These are phyloP conservation scores for Sambucus nigra DNA, from an alignment of 129 eudicot species.

Conservation along the genomic window DNA sequence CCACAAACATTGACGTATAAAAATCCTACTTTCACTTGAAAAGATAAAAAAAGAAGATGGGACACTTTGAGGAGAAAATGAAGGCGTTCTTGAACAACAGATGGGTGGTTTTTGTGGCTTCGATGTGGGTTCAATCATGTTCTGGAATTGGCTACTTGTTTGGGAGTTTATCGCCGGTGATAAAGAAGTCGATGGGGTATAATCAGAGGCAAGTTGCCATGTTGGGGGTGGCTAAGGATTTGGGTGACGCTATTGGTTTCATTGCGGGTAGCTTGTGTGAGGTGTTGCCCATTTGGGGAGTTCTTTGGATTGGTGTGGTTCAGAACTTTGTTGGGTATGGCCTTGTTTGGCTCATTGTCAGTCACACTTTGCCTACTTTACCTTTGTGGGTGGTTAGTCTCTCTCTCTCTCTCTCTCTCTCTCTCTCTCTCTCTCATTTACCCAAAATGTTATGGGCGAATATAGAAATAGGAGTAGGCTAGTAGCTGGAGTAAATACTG, in stretches of 20 bases:
- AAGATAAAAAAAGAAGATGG: constrained; percentile 27
- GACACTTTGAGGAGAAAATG: constrained; percentile 16
- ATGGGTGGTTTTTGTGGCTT: constrained; percentile 67
- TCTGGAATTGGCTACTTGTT: constrained; percentile 58
- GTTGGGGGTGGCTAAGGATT: constrained; percentile 56
- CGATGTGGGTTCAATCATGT: constrained; percentile 67
- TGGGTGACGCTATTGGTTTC: constrained; percentile 55
- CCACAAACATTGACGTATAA: too few species aligned
- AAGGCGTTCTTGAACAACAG: constrained; percentile 27
- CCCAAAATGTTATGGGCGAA: too few species aligned
- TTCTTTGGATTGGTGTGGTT: constrained; percentile 43
- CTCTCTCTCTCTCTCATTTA: not conserved
- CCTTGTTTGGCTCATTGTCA: constrained; percentile 45
- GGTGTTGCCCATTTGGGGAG: constrained; percentile 47
- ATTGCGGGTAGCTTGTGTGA: constrained; percentile 51
- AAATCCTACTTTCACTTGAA: too few species aligned
- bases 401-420: constrained; percentile 2
- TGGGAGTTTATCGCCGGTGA: constrained; percentile 65
- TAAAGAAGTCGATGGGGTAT: constrained; percentile 48
- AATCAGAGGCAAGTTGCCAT: constrained; percentile 50
- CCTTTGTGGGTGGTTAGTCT: constrained; percentile 63
- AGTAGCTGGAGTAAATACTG: too few species aligned
- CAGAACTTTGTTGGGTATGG: constrained; percentile 60
- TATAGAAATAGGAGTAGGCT: too few species aligned
- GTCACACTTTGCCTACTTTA: constrained; percentile 33